Evolutionary conservation across 768 basidiomycete species (phyloP).

Genomic region (Suillus placidus): DNA sequence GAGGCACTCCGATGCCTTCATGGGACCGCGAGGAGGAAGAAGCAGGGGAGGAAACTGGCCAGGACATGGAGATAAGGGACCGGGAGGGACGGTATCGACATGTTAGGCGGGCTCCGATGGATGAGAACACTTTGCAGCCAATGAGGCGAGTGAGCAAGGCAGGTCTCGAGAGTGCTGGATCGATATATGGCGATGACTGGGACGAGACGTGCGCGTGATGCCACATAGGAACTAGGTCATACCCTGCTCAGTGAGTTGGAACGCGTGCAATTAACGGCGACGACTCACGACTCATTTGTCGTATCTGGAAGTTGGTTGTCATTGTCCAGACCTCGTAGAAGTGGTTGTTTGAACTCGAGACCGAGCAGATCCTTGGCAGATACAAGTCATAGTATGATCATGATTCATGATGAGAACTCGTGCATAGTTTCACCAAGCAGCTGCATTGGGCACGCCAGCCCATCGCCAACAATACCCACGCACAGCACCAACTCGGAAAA

Average conservation of each 20-base stretch:
- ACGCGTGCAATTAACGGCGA: not conserved
- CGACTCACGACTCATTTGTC: not conserved
- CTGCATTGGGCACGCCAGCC: not conserved
- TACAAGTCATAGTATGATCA: not conserved
- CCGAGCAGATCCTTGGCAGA: not conserved
- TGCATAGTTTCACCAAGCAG: not conserved
- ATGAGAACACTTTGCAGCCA: constrained; percentile 87
- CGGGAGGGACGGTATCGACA: constrained; percentile 84
- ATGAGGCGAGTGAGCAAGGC: constrained; percentile 91
- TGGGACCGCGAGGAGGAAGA: constrained; percentile 25
- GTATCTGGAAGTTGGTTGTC: not conserved
- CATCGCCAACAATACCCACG: not conserved
- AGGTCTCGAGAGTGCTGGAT: constrained; percentile 75
- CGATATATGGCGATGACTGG: not conserved
- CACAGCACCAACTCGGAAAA: not conserved
- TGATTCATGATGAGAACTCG: not conserved
- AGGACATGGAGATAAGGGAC: constrained; percentile 91
- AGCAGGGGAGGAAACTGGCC: constrained; percentile 51
- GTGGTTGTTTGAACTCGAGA: not conserved
- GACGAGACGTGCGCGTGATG: not conserved
- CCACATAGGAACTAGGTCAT: not conserved
- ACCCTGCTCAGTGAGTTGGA: not conserved
- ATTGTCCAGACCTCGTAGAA: not conserved
- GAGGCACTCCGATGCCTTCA: constrained; percentile 33
- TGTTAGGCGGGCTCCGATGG: constrained; percentile 82